These are phyloP conservation scores for Alternaria hordeiaustralica DNA, from an alignment of 2,329 filamentous ascomycete genomes.

Conservation along the genomic window DNA sequence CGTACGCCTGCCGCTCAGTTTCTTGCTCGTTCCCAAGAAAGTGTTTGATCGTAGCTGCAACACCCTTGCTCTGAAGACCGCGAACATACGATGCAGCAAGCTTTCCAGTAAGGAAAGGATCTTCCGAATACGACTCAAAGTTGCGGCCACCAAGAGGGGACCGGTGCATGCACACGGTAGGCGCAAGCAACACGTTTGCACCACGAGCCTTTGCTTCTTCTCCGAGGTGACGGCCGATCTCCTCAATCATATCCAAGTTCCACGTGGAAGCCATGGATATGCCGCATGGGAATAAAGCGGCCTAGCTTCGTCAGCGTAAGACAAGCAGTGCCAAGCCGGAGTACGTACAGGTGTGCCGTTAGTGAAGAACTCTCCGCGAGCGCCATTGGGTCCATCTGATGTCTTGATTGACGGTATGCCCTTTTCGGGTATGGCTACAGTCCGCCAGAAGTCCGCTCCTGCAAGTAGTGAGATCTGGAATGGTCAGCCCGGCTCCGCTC, in stretches of 20 bases:
- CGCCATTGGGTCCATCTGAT: conserved; percentile 73
- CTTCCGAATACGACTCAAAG: conserved; percentile 87
- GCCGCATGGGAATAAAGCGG: conserved; percentile 80
- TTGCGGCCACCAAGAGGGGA: conserved; percentile 84
- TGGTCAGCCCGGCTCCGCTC: conserved; percentile 28
- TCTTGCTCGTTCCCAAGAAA: conserved; percentile 78
- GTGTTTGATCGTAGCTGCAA: conserved; percentile 81
- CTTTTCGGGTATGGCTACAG: conserved; percentile 64
- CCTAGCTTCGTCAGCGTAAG: conserved; percentile 53
- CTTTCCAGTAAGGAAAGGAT: conserved; percentile 77
- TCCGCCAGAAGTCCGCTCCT: conserved; percentile 74
- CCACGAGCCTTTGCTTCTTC: conserved; percentile 76
- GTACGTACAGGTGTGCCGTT: conserved; percentile 51
- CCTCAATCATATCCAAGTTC: conserved; percentile 72
- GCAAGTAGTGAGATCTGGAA: conserved; percentile 47
- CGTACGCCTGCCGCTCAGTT: conserved; percentile 68
- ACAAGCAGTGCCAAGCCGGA: conserved; percentile 11
- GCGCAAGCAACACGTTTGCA: conserved; percentile 75
- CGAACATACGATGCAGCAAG: conserved; percentile 75
- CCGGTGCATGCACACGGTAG: conserved; percentile 82
- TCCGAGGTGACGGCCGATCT: conserved; percentile 74
- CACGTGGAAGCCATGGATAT: conserved; percentile 81
- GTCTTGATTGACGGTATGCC: conserved; percentile 69
- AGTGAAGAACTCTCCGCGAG: conserved; percentile 72
- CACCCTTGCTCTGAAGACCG: conserved; percentile 74